Base-by-base conservation (phyloP, 768 basidiomycete species). In the Crassisporium funariophilum region DNA sequence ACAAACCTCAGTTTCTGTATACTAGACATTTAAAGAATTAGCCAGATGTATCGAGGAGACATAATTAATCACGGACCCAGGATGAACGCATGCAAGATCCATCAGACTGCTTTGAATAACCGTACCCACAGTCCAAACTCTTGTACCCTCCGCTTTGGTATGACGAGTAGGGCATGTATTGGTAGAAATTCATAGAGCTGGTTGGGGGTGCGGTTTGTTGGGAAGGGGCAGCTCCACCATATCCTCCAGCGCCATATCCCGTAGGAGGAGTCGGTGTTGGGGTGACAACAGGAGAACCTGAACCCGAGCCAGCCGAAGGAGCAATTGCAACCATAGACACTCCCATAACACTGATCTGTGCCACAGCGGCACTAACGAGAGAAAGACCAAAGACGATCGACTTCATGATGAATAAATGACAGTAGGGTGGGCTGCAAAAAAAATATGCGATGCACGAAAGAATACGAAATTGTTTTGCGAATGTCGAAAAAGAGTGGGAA, bases 81-180 rank as follows among this genome's bases (percentile, higher is more conserved):
- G 75, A 74, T 61, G 79, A 61, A 19, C 69, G 55, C 16, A 64
- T 49, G 63, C 86, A 88, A 38, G 69, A 72, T 24, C 83, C 83
- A 60, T 84, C 76, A 8, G 62, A 67, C 45, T 61, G 64, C 66
- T 84, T 85, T 38, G 64, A 56, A 58, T 82, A 83, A 19, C 86
- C 86, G 60, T 89, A 89, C 41, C 86, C 86, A 60, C 86, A 89
- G 53, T 75, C 65, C 63, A 88, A 65, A 61, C 72, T 76, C 62
- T 73, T 71, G 66, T 88, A 89, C 20, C 86, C 86, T 46, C 84
- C 86, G 24, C 59, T 58, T 63, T 68, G 70, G 68, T 84, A 85
- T 23, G 75, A 71, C 10, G 75, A 70, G 61, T 88, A 88, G 21
- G 80, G 78, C 78, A 82, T 82, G 50, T 54, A 53, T 19, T 73